phyloP scores from a whole-genome alignment of 1,139 yeast species.

The Pichia sp. region DNA sequence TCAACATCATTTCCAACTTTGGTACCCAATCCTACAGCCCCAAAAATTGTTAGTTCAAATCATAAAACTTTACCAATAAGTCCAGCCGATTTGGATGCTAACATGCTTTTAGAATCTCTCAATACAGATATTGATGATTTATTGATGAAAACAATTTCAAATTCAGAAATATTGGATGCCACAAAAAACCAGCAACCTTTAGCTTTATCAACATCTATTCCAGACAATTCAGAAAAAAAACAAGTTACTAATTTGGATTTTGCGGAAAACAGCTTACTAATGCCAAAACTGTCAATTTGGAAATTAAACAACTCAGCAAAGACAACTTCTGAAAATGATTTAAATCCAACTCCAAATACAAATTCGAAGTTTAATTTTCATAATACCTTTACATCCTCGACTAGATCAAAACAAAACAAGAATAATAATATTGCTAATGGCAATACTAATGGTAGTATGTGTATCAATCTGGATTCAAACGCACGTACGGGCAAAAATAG shows the following conservation, averaged over 20 bases:
- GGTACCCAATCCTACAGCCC: not conserved
- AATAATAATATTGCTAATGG: not conserved
- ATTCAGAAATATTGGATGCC: too few species aligned
- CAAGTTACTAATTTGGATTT: not conserved
- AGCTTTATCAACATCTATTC: too few species aligned
- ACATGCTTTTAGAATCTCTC: too few species aligned
- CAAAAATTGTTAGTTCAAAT: not conserved
- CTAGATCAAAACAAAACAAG: not conserved
- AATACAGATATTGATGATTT: too few species aligned
- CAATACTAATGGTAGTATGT: not conserved
- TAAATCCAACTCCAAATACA: not conserved
- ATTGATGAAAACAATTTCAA: too few species aligned
- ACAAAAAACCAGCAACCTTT: too few species aligned
- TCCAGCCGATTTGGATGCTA: not conserved
- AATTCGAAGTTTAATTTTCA: not conserved
- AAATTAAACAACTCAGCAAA: not conserved
- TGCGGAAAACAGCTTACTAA: not conserved
- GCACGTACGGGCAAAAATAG: too few species aligned
- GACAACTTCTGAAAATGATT: not conserved
- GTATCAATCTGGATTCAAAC: too few species aligned
- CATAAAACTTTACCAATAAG: not conserved
- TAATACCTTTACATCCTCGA: not conserved
- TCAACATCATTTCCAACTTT: constrained; percentile 6
- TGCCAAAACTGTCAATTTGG: constrained; percentile 7
- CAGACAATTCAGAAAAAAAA: not conserved